Conservation (phyloP, 2,329 filamentous ascomycete species). For the Fusarium sterilihyphosum region DNA sequence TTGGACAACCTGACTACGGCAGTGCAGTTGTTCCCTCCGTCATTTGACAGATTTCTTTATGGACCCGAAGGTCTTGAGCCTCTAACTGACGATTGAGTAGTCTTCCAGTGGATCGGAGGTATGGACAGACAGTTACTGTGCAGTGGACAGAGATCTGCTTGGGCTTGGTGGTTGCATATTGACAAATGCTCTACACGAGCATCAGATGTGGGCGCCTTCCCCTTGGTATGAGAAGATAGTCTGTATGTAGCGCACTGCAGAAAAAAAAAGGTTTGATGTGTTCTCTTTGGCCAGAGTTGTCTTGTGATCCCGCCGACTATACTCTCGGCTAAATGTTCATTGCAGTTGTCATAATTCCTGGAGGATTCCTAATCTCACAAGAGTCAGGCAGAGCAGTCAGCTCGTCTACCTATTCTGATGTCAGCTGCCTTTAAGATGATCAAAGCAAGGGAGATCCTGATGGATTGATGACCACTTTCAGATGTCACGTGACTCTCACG, state of each 20-base stretch:
- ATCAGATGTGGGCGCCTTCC: accelerated
- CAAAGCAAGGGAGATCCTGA: background rate
- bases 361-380: background rate
- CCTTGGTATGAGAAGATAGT: background rate
- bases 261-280: accelerated
- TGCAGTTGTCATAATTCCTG: too few relatives aligned
- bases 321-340: background rate
- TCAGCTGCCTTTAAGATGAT: background rate
- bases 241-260: background rate
- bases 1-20: background rate
- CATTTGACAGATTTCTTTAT: background rate
- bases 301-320: accelerated
- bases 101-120: accelerated
- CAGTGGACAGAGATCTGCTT: accelerated
- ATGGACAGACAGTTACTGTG: accelerated
- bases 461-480: background rate
- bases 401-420: too few relatives aligned
- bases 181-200: accelerated
- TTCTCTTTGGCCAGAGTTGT: accelerated
- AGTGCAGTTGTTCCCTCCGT: background rate
- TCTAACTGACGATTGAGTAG: accelerated
- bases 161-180: accelerated
- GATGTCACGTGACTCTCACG: background rate
- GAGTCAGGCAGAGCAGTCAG: too few relatives aligned
- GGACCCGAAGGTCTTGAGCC: background rate